Percentiles rank a stretch among this genome's conserved stretches.
phyloP scores from a whole-genome alignment of 257 asterid genomes.

The Osmanthus fragrans region DNA sequence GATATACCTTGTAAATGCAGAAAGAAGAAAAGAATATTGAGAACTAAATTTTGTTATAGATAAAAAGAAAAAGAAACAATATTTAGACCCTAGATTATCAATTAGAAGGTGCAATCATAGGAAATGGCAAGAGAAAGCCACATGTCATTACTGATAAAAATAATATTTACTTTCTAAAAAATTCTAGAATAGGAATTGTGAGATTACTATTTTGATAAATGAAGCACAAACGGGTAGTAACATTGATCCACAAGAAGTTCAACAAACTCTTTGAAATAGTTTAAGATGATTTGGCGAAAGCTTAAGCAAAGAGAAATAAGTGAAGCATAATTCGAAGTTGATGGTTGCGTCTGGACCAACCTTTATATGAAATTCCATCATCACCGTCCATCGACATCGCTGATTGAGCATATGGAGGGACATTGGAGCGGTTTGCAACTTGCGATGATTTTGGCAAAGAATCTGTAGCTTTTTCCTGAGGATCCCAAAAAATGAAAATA shows the following conservation, averaged over 20 bases:
- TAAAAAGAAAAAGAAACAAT: background rate
- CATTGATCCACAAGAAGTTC: slow-evolving; percentile 4
- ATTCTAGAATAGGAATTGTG: background rate
- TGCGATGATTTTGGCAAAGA: slow-evolving; percentile 68
- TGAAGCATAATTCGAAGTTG: slow-evolving; percentile 6
- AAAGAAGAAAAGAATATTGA: background rate
- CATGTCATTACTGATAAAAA: slow-evolving; percentile 12
- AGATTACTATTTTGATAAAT: background rate
- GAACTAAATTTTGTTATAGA: background rate
- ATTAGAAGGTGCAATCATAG: background rate
- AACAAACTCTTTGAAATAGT: background rate
- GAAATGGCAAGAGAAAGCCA: slow-evolving; percentile 9
- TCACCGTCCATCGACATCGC: slow-evolving; percentile 66
- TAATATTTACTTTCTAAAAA: background rate
- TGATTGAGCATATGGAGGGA: slow-evolving; percentile 71
- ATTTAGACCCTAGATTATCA: background rate
- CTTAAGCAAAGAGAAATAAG: background rate
- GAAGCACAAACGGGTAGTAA: background rate
- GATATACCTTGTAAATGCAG: background rate
- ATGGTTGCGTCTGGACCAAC: slow-evolving; percentile 27
- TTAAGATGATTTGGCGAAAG: background rate
- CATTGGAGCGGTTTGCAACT: slow-evolving; percentile 57
- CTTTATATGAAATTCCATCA: slow-evolving; percentile 80
- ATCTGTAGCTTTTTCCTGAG: slow-evolving; percentile 76
- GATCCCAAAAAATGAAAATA: slow-evolving; percentile 17